Evolutionary conservation across 2,329 filamentous ascomycete species (phyloP).

Genomic region (Diaporthe sp.): DNA sequence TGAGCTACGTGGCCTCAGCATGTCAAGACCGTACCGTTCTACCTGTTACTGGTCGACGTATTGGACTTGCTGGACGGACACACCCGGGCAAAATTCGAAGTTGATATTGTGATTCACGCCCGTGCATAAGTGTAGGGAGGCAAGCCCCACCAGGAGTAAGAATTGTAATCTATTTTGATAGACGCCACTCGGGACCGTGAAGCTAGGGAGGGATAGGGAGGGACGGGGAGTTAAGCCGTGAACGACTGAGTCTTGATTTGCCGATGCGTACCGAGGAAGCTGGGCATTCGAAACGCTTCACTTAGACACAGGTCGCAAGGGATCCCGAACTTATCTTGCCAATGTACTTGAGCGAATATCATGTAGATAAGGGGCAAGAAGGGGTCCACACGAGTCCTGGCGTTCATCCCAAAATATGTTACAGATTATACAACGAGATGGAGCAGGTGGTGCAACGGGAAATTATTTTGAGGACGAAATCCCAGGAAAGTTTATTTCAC

Average conservation of each 20-base stretch:
- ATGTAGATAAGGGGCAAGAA: not conserved
- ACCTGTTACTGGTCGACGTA: not conserved
- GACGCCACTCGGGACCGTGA: not conserved
- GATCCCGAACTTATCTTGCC: not conserved
- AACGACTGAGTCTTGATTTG: not conserved
- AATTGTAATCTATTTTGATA: not conserved
- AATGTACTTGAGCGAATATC: not conserved
- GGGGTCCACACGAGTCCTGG: not conserved
- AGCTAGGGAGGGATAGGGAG: too few relatives aligned
- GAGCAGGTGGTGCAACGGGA: constrained; percentile 8
- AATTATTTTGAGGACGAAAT: constrained; percentile 14
- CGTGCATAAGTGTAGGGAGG: not conserved
- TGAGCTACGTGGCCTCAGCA: not conserved
- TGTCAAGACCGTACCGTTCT: not conserved
- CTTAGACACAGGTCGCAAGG: constrained; percentile 1
- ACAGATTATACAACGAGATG: not conserved
- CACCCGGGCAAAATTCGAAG: not conserved
- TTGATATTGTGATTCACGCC: constrained; percentile 1
- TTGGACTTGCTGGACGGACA: not conserved
- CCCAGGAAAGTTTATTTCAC: constrained; percentile 18
- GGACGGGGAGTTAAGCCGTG: not conserved
- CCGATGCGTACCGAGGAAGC: not conserved
- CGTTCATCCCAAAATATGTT: constrained; percentile 6
- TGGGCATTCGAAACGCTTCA: constrained; percentile 3
- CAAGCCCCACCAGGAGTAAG: not conserved